Percentiles rank a stretch among this genome's conserved stretches.
These are phyloP conservation scores for Ochromonas danica DNA, from an alignment of 108 stramenopile species.

Conservation along the genomic window DNA sequence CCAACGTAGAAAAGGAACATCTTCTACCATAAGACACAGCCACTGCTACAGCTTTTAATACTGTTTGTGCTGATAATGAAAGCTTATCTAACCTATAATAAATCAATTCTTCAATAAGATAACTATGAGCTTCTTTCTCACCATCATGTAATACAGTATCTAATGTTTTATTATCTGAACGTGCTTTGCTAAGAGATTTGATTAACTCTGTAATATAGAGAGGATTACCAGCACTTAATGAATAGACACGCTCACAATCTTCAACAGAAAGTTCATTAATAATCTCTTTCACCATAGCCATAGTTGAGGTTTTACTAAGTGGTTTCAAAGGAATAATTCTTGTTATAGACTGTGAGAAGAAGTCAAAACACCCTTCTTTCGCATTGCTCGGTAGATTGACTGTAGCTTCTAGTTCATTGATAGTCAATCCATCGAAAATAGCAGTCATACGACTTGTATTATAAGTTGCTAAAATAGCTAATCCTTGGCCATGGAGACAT, in stretches of 20 bases:
- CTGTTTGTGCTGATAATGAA: not conserved
- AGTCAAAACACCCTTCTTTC: too few species aligned
- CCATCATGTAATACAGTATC: not conserved
- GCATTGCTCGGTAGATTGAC: too few species aligned
- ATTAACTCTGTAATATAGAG: not conserved
- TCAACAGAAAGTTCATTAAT: too few species aligned
- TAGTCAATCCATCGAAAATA: too few species aligned
- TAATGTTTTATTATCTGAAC: not conserved
- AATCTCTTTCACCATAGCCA: too few species aligned
- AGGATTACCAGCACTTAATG: constrained; percentile 19
- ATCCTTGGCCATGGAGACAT: not conserved
- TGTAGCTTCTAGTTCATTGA: too few species aligned
- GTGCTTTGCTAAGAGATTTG: not conserved
- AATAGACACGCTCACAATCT: too few species aligned
- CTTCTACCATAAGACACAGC: not conserved
- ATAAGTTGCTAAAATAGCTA: too few species aligned
- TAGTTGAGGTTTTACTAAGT: too few species aligned
- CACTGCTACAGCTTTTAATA: constrained; percentile 4
- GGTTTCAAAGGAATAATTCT: too few species aligned
- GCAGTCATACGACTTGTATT: too few species aligned
- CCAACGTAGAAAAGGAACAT: not conserved
- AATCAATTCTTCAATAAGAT: constrained; percentile 23
- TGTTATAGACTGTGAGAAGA: too few species aligned
- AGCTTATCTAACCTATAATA: constrained; percentile 5
- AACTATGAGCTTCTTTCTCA: not conserved